Conservation (phyloP, 1,284 basidiomycete genomes). For the Cutaneotrichosporon dermatis region DNA sequence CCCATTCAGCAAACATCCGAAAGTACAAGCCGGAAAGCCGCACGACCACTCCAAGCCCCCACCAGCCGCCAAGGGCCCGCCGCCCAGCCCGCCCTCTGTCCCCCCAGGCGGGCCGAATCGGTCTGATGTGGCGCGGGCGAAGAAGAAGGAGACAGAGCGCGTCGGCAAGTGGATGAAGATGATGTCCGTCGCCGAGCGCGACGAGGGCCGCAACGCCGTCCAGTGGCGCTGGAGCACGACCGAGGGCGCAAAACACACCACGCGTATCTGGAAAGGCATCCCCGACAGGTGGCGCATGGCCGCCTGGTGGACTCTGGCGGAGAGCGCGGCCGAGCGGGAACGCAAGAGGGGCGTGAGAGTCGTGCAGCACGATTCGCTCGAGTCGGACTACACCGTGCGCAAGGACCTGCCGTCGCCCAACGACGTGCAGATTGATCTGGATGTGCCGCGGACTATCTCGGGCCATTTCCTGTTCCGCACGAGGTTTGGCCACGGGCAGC, state of each 20-base stretch:
- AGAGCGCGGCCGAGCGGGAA: conserved; percentile 39
- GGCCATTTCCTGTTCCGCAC: conserved; percentile 94
- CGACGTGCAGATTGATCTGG: conserved; percentile 97
- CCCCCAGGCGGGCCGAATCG: conserved; percentile 2
- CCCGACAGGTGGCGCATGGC: conserved; percentile 93
- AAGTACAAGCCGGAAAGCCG: conserved; percentile 39
- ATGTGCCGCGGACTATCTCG: conserved; percentile 93
- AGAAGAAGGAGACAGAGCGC: conserved; percentile 61
- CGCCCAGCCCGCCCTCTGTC: conserved; percentile 10
- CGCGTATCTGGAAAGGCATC: conserved; percentile 80
- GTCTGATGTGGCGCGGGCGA: conserved; percentile 15
- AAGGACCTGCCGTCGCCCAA: conserved; percentile 76
- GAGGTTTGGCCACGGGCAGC: conserved; percentile 90
- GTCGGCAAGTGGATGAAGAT: conserved; percentile 85
- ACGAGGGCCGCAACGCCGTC: conserved; percentile 70
- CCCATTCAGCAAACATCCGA: conserved; percentile 61
- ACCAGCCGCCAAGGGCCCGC: background rate
- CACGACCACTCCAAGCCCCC: background rate
- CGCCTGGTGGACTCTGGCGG: conserved; percentile 75
- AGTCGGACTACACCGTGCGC: conserved; percentile 56
- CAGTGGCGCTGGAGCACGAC: conserved; percentile 63
- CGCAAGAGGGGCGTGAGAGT: background rate
- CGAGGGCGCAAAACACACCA: conserved; percentile 57
- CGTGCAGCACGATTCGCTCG: conserved; percentile 26
- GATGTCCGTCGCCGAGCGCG: conserved; percentile 62